Conservation (phyloP, 441 rosid genomes). For the Euphorbia schlechtendalii region DNA sequence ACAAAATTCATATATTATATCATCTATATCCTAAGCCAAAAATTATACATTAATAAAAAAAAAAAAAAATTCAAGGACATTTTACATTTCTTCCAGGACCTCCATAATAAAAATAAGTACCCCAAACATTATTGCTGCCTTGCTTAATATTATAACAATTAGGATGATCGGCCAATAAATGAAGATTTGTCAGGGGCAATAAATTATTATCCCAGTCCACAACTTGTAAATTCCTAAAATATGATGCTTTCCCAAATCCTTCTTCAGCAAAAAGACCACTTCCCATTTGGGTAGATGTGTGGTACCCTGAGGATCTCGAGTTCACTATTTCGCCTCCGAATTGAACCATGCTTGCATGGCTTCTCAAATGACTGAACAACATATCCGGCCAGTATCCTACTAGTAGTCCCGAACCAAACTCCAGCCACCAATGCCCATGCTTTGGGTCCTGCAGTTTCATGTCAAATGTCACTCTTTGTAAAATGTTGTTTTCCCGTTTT, state of each 20-base stretch:
- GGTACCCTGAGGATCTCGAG: slow-evolving; percentile 53
- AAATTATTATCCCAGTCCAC: slow-evolving; percentile 97
- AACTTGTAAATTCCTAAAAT: slow-evolving; percentile 70
- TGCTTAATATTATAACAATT: slow-evolving; percentile 80
- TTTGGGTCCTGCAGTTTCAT: slow-evolving; percentile 97
- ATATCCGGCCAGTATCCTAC: slow-evolving; percentile 93
- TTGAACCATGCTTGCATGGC: slow-evolving; percentile 89
- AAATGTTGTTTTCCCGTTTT: too few relatives aligned
- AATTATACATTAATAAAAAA: too few relatives aligned
- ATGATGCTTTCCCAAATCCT: slow-evolving; percentile 82
- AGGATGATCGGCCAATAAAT: slow-evolving; percentile 73
- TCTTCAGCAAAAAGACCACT: slow-evolving; percentile 79
- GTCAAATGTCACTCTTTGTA: too few relatives aligned
- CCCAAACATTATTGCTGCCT: slow-evolving; percentile 80
- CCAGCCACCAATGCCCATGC: slow-evolving; percentile 63
- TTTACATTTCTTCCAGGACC: slow-evolving; percentile 90
- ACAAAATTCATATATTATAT: background rate
- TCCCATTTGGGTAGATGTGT: slow-evolving; percentile 89
- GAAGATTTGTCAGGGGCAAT: slow-evolving; percentile 56
- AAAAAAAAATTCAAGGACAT: slow-evolving; percentile 39
- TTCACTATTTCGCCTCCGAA: too few relatives aligned
- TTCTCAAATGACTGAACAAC: slow-evolving; percentile 70
- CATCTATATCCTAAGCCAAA: slow-evolving; percentile 10
- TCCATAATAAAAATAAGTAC: slow-evolving; percentile 87
- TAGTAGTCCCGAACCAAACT: slow-evolving; percentile 68